Conservation (phyloP, 768 basidiomycete genomes). For the Amylocystis lapponica region DNA sequence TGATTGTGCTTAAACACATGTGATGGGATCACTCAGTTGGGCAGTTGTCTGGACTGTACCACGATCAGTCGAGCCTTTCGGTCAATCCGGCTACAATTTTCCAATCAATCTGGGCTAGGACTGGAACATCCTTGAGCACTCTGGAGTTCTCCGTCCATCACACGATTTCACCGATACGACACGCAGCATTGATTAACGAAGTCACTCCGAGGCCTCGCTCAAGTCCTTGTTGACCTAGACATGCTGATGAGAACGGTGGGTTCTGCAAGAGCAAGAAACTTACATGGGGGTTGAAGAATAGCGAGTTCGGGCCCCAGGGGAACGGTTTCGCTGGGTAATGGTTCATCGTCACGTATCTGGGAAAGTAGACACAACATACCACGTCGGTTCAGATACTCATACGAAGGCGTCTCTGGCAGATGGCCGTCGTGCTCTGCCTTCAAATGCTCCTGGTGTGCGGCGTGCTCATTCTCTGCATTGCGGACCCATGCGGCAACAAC, state of each 20-base stretch:
- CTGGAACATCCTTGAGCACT: too few species aligned
- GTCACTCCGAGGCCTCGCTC: conserved; percentile 25
- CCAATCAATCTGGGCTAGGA: too few species aligned
- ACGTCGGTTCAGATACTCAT: conserved; percentile 72
- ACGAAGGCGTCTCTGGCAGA: conserved; percentile 65
- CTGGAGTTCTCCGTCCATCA: too few species aligned
- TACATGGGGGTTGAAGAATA: conserved; percentile 78
- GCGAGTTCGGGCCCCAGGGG: conserved; percentile 80
- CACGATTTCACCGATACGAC: too few species aligned
- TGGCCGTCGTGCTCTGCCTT: conserved; percentile 68
- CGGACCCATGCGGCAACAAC: conserved; percentile 39
- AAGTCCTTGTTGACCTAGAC: conserved; percentile 63
- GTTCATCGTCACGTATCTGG: neutral
- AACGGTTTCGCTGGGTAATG: conserved; percentile 38
- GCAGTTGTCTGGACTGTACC: too few species aligned
- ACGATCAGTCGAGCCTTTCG: too few species aligned
- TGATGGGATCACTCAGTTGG: too few species aligned
- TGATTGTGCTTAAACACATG: too few species aligned
- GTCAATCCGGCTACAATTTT: too few species aligned
- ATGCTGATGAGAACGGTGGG: conserved; percentile 4
- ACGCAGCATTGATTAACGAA: too few species aligned
- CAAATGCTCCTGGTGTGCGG: conserved; percentile 63
- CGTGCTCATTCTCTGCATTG: conserved; percentile 57
- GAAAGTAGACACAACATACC: conserved; percentile 12
- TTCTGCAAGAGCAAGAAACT: conserved; percentile 14